A percentile compares a stretch with the other conserved stretches of the same genome.
phyloP scores from a whole-genome alignment of 176 grass and related monocot species.

The Carex parvula region DNA sequence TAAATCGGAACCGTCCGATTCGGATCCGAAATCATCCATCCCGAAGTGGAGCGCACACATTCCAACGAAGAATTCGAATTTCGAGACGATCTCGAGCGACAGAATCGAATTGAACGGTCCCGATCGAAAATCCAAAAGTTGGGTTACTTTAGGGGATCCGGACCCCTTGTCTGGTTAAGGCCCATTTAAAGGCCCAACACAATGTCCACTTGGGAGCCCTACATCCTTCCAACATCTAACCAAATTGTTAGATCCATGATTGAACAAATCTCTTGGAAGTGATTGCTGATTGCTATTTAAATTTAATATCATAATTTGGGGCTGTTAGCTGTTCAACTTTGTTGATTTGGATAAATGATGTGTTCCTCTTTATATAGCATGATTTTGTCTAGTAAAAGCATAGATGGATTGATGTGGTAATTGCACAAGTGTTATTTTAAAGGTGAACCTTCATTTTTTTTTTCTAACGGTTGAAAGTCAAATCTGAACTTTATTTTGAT shows the following conservation, averaged over 20 bases:
- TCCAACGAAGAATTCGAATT: too few relatives aligned
- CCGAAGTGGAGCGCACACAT: too few relatives aligned
- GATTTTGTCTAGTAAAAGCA: conserved; percentile 6
- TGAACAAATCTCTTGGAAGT: conserved; percentile 13
- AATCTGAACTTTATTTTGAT: not conserved
- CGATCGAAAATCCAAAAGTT: too few relatives aligned
- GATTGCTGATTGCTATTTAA: not conserved
- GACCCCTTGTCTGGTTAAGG: not conserved
- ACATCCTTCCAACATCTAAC: conserved; percentile 1
- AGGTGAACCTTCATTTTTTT: not conserved
- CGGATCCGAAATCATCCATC: too few relatives aligned
- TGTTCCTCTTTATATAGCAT: not conserved
- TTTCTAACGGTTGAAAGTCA: conserved; percentile 2
- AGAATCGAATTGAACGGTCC: too few relatives aligned
- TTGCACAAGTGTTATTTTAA: conserved; percentile 10
- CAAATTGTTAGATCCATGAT: conserved; percentile 1
- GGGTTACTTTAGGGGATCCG: too few relatives aligned
- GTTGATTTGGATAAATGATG: conserved; percentile 9
- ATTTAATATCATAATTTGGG: conserved; percentile 1
- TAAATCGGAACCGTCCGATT: too few relatives aligned
- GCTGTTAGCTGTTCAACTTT: not conserved
- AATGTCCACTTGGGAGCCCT: not conserved
- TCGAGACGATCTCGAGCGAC: too few relatives aligned
- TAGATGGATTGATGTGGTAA: not conserved
- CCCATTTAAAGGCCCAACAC: conserved; percentile 1